phyloP scores from a whole-genome alignment of 2,329 filamentous ascomycete genomes.

The Penicillium glabrum region DNA sequence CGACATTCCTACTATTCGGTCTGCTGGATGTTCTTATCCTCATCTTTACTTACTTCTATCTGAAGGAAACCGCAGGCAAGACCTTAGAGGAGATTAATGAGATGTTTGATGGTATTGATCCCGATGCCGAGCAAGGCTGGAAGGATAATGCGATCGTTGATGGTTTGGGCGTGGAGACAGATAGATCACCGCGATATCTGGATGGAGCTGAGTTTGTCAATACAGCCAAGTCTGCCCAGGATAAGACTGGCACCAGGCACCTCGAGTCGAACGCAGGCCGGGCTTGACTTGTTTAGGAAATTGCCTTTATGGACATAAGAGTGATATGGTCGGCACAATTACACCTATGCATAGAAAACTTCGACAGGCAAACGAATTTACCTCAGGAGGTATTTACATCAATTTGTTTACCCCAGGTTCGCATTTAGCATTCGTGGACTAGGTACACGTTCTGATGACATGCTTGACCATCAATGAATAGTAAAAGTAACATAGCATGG shows the following conservation, averaged over 20 bases:
- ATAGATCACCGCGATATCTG: background rate
- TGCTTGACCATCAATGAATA: too few species aligned
- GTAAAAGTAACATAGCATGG: too few species aligned
- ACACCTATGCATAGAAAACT: too few species aligned
- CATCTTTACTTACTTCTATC: conserved; percentile 53
- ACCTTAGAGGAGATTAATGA: conserved; percentile 58
- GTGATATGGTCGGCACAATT: too few species aligned
- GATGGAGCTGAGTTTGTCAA: conserved; percentile 1
- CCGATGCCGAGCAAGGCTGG: conserved; percentile 14
- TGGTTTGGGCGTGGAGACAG: background rate
- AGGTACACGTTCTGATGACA: too few species aligned
- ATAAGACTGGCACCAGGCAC: conserved; percentile 9
- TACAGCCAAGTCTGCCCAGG: background rate
- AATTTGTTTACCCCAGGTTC: too few species aligned
- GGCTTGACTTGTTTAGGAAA: conserved; percentile 5
- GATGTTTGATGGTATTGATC: conserved; percentile 48
- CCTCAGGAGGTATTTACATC: too few species aligned
- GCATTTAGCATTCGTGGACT: too few species aligned
- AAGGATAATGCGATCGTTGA: background rate
- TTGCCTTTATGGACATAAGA: background rate
- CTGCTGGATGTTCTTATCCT: conserved; percentile 47
- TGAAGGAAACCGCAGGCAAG: conserved; percentile 56
- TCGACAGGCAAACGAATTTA: too few species aligned
- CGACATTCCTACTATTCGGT: conserved; percentile 47
- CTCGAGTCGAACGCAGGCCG: conserved; percentile 13